Percentiles rank a stretch among this genome's conserved stretches.
phyloP scores from a whole-genome alignment of 192 early-diverging fungal species.

The Linnemannia schmuckeri region DNA sequence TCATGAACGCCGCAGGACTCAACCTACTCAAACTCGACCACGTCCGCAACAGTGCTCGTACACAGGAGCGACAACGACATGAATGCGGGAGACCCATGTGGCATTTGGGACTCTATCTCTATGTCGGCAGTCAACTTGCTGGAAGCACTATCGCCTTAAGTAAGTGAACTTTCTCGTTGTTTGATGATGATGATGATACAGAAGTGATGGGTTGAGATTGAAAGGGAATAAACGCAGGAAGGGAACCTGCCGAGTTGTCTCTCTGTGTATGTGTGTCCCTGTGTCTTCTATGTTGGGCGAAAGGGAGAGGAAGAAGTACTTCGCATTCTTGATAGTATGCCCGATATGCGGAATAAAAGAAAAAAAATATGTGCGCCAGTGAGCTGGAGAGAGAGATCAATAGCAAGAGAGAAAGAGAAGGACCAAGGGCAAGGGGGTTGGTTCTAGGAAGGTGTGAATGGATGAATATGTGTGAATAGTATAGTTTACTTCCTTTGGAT shows the following conservation, averaged over 20 bases:
- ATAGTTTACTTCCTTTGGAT: no score
- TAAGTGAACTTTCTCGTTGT: slow-evolving; percentile 42
- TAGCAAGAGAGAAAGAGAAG: background rate
- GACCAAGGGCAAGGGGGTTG: background rate
- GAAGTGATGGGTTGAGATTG: background rate
- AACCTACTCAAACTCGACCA: slow-evolving; percentile 72
- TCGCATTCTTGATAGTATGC: background rate
- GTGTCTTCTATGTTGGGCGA: background rate
- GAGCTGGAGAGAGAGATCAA: background rate
- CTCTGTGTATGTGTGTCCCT: background rate
- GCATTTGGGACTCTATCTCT: slow-evolving; percentile 70
- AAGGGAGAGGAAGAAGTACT: background rate
- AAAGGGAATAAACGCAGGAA: background rate
- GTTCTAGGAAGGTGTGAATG: background rate
- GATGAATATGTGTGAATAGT: background rate
- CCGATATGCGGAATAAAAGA: background rate
- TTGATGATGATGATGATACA: background rate
- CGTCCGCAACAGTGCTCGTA: slow-evolving; percentile 57
- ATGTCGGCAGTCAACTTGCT: slow-evolving; percentile 64
- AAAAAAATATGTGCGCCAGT: background rate
- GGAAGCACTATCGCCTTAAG: slow-evolving; percentile 71
- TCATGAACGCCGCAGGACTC: slow-evolving; percentile 69
- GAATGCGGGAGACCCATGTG: slow-evolving; percentile 71
- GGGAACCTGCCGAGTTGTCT: background rate
- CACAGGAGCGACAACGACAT: slow-evolving; percentile 58